phyloP scores from a whole-genome alignment of 768 basidiomycete species.

The Trametes cinnabarina region DNA sequence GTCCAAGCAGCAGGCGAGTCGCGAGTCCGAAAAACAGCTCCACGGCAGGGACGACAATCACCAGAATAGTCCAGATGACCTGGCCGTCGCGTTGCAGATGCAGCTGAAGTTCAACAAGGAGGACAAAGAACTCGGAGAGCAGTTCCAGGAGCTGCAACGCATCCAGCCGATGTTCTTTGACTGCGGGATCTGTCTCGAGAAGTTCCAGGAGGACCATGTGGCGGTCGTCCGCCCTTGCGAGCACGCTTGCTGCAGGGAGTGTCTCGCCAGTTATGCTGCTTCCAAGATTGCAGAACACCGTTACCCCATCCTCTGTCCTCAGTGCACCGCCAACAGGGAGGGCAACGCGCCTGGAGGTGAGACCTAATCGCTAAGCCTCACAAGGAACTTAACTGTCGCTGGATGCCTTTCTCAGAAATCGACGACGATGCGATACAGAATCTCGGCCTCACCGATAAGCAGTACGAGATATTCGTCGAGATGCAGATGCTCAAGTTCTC shows the following conservation, averaged over 20 bases:
- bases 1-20: no score
- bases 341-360: conserved; percentile 33
- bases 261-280: conserved; percentile 42
- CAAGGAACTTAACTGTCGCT: neutral
- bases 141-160: conserved; percentile 32
- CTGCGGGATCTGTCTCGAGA: conserved; percentile 59
- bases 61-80: neutral
- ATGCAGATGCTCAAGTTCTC: conserved; percentile 46
- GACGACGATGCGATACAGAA: conserved; percentile 40
- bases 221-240: conserved; percentile 44
- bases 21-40: no score
- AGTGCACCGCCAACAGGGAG: conserved; percentile 40
- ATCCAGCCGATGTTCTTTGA: conserved; percentile 38
- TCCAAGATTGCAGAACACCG: conserved; percentile 50
- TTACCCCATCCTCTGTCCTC: conserved; percentile 62
- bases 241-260: conserved; percentile 55
- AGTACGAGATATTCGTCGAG: conserved; percentile 43
- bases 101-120: conserved; percentile 44
- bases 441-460: conserved; percentile 44
- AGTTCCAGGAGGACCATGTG: conserved; percentile 40
- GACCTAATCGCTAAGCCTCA: conserved; percentile 9
- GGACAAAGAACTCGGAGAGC: conserved; percentile 35
- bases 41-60: no score
- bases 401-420: conserved; percentile 34
- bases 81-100: conserved; percentile 22